phyloP scores from a whole-genome alignment of 345 rosid species.

The Microcos paniculata region DNA sequence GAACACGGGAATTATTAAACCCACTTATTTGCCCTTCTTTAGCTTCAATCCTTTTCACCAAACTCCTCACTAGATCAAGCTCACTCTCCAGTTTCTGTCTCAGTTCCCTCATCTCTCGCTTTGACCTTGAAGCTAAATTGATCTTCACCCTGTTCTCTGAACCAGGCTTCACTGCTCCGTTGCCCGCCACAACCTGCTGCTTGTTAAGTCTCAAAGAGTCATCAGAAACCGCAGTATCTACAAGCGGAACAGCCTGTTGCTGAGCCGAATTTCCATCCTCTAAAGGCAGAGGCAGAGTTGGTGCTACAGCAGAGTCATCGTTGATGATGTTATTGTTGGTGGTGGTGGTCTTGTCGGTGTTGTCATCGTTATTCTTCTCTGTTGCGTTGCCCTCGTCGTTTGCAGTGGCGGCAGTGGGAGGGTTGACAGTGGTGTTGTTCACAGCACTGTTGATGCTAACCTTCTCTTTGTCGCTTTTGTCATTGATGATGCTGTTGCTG shows the following conservation, averaged over 20 bases:
- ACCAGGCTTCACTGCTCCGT: slow-evolving; percentile 43
- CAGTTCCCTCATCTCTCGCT: slow-evolving; percentile 59
- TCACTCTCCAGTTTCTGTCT: slow-evolving; percentile 78
- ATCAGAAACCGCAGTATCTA: slow-evolving; percentile 34
- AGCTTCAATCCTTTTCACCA: slow-evolving; percentile 80
- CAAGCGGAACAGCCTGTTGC: slow-evolving; percentile 31
- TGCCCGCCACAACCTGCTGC: slow-evolving; percentile 33
- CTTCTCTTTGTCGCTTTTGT: slow-evolving; percentile 20
- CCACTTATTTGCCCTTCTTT: slow-evolving; percentile 60
- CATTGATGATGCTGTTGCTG: not conserved
- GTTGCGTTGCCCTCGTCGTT: not conserved
- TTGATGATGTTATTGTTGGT: slow-evolving; percentile 11
- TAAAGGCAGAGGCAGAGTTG: slow-evolving; percentile 29
- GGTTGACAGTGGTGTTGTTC: not conserved
- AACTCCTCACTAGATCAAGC: slow-evolving; percentile 67
- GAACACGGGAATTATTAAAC: slow-evolving; percentile 32
- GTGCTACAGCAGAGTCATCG: slow-evolving; percentile 24
- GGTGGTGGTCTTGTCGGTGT: slow-evolving; percentile 1
- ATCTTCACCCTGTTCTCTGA: slow-evolving; percentile 47
- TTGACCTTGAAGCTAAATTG: slow-evolving; percentile 54
- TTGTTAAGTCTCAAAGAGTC: slow-evolving; percentile 36
- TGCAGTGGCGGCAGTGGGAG: not conserved
- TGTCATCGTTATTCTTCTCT: slow-evolving; percentile 8
- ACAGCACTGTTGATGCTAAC: not conserved
- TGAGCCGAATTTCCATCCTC: slow-evolving; percentile 34